Conservation (phyloP, 805 yeast species). For the Yamadazyma akitaensis region DNA sequence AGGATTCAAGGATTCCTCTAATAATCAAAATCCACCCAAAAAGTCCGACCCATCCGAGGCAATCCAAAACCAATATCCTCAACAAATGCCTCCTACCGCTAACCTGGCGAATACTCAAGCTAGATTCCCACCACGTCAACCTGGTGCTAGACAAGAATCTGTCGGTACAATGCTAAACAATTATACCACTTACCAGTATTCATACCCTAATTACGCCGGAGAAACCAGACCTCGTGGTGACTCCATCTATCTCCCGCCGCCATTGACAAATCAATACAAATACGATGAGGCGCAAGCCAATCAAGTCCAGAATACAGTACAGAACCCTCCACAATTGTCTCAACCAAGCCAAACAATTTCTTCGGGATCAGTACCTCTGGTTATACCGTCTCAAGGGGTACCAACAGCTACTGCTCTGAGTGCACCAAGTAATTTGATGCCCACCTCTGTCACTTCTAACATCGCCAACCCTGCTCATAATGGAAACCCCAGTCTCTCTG, state of each 20-base stretch:
- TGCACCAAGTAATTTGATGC: not conserved
- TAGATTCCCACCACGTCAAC: not conserved
- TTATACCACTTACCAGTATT: conserved; percentile 7
- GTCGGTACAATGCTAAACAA: conserved; percentile 6
- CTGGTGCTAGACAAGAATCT: conserved; percentile 11
- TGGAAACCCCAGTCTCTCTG: not conserved
- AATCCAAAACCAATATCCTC: not conserved
- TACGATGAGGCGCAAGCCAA: not conserved
- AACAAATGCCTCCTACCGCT: not conserved
- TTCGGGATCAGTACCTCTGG: not conserved
- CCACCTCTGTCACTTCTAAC: not conserved
- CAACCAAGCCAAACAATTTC: not conserved
- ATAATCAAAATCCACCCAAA: not conserved
- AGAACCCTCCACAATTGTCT: not conserved
- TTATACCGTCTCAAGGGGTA: not conserved
- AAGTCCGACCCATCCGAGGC: not conserved
- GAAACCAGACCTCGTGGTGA: conserved; percentile 33
- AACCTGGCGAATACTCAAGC: not conserved
- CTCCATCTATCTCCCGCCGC: conserved; percentile 38
- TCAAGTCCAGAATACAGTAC: not conserved
- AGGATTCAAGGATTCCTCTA: conserved; percentile 3
- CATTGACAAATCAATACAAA: conserved; percentile 13
- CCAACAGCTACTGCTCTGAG: not conserved
- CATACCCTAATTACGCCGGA: conserved; percentile 3
- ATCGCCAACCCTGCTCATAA: not conserved